These are phyloP conservation scores for Fonsecaea erecta DNA, from an alignment of 2,329 filamentous ascomycete species.

Conservation along the genomic window DNA sequence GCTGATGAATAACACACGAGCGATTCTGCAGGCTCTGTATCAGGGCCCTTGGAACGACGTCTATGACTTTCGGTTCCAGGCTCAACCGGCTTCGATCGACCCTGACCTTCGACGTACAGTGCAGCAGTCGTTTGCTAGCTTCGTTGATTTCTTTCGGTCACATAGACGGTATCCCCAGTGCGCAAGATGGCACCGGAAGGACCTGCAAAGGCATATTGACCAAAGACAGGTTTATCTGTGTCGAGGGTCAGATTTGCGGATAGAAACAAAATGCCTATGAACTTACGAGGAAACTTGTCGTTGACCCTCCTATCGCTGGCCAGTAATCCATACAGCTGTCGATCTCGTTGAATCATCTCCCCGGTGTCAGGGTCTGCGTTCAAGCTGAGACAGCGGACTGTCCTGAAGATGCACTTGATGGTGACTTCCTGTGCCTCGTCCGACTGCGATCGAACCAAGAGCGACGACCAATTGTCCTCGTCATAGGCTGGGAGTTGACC, in stretches of 20 bases:
- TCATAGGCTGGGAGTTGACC: slow-evolving; percentile 31
- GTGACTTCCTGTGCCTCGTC: slow-evolving; percentile 35
- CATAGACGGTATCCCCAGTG: slow-evolving; percentile 33
- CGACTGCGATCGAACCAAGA: slow-evolving; percentile 29
- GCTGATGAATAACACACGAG: not conserved
- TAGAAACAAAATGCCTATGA: not conserved
- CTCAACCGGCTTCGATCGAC: not conserved
- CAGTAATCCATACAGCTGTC: slow-evolving; percentile 35
- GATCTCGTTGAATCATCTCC: slow-evolving; percentile 34
- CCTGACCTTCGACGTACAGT: not conserved
- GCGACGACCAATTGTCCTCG: slow-evolving; percentile 36
- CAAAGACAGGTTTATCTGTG: slow-evolving; percentile 36
- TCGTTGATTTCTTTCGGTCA: slow-evolving; percentile 31
- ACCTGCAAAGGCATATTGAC: slow-evolving; percentile 36
- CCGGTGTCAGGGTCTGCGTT: slow-evolving; percentile 36
- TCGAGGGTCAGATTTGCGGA: not conserved
- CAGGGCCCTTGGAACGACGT: not conserved
- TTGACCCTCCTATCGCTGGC: slow-evolving; percentile 35
- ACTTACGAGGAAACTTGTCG: slow-evolving; percentile 36
- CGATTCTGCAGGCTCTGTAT: not conserved
- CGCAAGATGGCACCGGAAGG: slow-evolving; percentile 36
- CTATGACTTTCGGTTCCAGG: not conserved
- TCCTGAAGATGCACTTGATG: slow-evolving; percentile 37
- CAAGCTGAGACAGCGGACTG: slow-evolving; percentile 35
- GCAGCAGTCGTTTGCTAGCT: slow-evolving; percentile 8